Evolutionary conservation across 2,329 filamentous ascomycete genomes (phyloP), one percentile per base, ranked within the genome.

Genomic region (Microdochium bolleyi): DNA sequence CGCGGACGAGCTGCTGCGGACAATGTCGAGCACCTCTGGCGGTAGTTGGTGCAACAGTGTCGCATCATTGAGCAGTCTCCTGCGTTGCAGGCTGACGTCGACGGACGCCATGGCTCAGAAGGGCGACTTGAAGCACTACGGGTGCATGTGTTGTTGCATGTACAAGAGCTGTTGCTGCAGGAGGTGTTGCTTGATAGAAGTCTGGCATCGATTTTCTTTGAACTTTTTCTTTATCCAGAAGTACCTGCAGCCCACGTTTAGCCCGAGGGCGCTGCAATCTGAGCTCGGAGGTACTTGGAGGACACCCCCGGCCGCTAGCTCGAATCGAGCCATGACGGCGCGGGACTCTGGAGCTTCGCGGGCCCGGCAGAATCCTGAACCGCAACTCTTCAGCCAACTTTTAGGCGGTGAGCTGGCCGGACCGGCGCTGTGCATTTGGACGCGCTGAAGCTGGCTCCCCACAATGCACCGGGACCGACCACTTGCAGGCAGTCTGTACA

Each of bases 11-110:
- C 62, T 82, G 75, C 41, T 73, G 65, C 78, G 79, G 67, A 94
- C 80, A 59, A 86, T 75, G 62, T 82, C 75, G 58, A 85, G 73
- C 65, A 94, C 74, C 72, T 91, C 88, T 59, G 75, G 70, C 41
- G 90, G 88, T 60, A 95, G 69, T 60, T 84, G 73, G 56, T 76
- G 69, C 60, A 86, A 68, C 55, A 76, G 71, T 62, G 69, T 69
- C 68, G 73, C 66, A 59, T 85, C 78, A 61, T 71, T 69, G 52
- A 85, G 71, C 66, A 83, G 73, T 72, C 75, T 76, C 71, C 74
- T 70, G 67, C 73, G 75, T 70, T 79, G 76, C 63, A 67, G 69
- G 61, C 73, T 77, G 64, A 82, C 71, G 64, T 82, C 76, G 69
- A 81, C 73, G 59, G 70, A 67, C 60, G 76, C 74, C 80, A 84